Conservation (phyloP, 495 filamentous ascomycete species). For the Penicillium angulare region DNA sequence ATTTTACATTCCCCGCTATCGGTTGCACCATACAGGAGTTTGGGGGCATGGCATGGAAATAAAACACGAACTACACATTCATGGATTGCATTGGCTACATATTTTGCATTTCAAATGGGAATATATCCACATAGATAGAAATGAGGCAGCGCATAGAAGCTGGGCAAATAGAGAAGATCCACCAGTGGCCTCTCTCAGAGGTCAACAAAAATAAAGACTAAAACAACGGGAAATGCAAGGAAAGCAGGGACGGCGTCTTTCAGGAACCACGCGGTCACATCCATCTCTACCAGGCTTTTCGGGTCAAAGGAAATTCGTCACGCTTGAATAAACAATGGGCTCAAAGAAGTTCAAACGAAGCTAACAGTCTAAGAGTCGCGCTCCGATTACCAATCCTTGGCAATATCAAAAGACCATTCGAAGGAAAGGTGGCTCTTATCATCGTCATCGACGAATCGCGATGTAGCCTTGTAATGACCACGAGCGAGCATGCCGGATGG, state of each 20-base stretch:
- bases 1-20: constrained; percentile 12
- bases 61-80: constrained; percentile 22
- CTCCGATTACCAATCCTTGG: constrained; percentile 75
- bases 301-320: constrained; percentile 32
- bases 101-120: neutral
- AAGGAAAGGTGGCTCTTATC: constrained; percentile 80
- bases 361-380: constrained; percentile 5
- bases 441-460: constrained; percentile 92
- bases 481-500: constrained; percentile 85
- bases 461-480: constrained; percentile 80
- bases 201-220: constrained; percentile 1
- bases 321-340: constrained; percentile 29
- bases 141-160: neutral
- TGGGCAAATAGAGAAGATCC: neutral
- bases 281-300: constrained; percentile 27
- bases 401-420: constrained; percentile 91
- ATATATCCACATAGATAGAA: neutral
- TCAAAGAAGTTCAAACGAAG: constrained; percentile 26
- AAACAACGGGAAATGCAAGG: constrained; percentile 18
- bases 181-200: constrained; percentile 1
- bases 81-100: constrained; percentile 18
- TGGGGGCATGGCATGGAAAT: constrained; percentile 17
- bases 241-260: no score
- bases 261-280: no score
- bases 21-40: constrained; percentile 33